Evolutionary conservation across 83 land plant species (phyloP), one percentile per base, ranked within the genome.

Genomic region (Thuja plicata): DNA sequence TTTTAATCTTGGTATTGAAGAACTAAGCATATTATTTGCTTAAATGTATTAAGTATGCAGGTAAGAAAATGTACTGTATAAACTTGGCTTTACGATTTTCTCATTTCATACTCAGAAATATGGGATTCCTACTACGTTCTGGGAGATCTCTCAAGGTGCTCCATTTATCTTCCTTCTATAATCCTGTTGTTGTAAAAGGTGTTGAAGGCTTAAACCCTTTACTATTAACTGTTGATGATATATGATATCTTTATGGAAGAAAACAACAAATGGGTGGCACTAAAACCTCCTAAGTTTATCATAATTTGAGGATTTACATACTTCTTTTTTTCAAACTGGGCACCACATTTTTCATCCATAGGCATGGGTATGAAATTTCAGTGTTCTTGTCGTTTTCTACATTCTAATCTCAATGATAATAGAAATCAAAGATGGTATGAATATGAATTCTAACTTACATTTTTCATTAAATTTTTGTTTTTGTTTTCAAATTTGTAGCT

Each of bases 111-210:
- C 90, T 92, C 17, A 87, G 90, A 45, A 93, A 93, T 81, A 92
- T 90, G 90, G 94, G 94, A 27, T 92, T 92, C 87, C 89, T 93
- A 38, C 87, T 93, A 21, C 89, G 92, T 16, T 93, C 91, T 40
- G 94, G 93, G 15, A 87, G 88, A 88, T 88, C 92, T 37, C 88
- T 92, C 40, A 92, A 93, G 92, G 94, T 89, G 32, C 27, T 79
- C 43, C 46, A 79, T 79, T 43, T 79, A 12, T 35, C 11, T 30
- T 0, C 40, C 35, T 40, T 79, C 6, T 16, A 17, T 19, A 41
- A 41, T 41, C 3, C 3, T 41, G 43, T 41, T 41, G 1, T 41
- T 41, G 43, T 41, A 41, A 41, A 41, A 41, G 1, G 43, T 41
- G 43, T 41, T 41, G 43, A 41, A 41, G 43, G 43, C 43, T 41